Conservation (phyloP, 768 basidiomycete genomes). For the Mycena floridula region DNA sequence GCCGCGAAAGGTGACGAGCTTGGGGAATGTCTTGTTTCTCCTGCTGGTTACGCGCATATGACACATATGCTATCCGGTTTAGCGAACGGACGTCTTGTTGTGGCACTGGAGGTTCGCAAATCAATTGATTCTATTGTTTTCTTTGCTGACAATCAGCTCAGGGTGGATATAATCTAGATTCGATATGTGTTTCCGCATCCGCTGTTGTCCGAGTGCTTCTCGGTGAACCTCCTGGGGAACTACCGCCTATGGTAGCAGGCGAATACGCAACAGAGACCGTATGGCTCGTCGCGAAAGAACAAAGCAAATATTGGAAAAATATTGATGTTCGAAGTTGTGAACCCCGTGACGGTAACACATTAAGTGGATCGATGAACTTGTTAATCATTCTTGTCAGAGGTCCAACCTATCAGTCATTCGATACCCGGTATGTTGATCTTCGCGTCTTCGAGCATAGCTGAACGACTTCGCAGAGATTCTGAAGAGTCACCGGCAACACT, state of each 20-base stretch:
- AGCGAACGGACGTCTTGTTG: conserved; percentile 83
- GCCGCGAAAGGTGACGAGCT: conserved; percentile 91
- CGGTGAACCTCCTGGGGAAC: conserved; percentile 76
- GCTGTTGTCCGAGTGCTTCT: conserved; percentile 87
- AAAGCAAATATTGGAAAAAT: conserved; percentile 88
- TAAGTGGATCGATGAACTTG: not conserved
- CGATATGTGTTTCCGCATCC: conserved; percentile 81
- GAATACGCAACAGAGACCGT: conserved; percentile 86
- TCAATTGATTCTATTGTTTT: not conserved
- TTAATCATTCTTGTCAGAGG: conserved; percentile 32
- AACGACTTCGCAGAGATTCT: conserved; percentile 55
- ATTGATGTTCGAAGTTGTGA: conserved; percentile 79
- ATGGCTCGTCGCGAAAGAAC: conserved; percentile 80
- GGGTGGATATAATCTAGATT: conserved; percentile 94
- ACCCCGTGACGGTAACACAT: conserved; percentile 78
- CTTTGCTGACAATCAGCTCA: conserved; percentile 22
- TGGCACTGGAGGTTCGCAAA: conserved; percentile 82
- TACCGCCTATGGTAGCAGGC: conserved; percentile 68
- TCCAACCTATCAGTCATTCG: conserved; percentile 56
- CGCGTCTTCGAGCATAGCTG: not conserved
- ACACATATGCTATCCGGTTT: conserved; percentile 92
- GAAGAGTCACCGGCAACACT: conserved; percentile 83
- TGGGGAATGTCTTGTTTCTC: conserved; percentile 87
- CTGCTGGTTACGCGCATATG: conserved; percentile 96
- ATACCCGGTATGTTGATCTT: conserved; percentile 51